Evolutionary conservation across 192 early-diverging fungal genomes (phyloP), one percentile per base, ranked within the genome.

Genomic region (Coemansia sp.): DNA sequence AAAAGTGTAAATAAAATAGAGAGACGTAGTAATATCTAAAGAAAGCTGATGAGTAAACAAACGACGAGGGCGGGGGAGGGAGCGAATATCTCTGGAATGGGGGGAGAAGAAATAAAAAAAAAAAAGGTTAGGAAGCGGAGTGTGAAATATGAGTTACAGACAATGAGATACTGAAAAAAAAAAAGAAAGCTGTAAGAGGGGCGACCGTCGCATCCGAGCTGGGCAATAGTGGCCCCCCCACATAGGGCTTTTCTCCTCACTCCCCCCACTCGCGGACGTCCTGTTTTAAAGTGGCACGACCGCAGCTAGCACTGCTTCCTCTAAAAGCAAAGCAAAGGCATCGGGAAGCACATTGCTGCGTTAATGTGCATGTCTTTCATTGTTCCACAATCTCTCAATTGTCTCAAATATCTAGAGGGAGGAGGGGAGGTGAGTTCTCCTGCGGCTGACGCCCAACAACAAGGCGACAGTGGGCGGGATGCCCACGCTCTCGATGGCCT

Each of bases 321-420:
- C 49, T 50, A 50, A 55, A 31, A 31, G 18, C 49, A 27, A 55
- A 31, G 53, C 24, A 31, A 55, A 55, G 53, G 53, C 53, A 55
- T 29, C 53, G 53, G 53, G 53, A 55, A 55, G 53, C 53, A 55
- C 53, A 55, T 55, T 55, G 27, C 22, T 31, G 53, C 53, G 53
- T 31, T 31, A 55, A 55, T 55, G 53, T 55, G 53, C 53, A 55
- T 55, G 27, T 11, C 27, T 13, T 4, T 11, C 53, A 55, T 55
- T 55, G 53, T 55, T 55, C 53, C 27, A 55, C 53, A 12, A 31
- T 31, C 27, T 29, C 27, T 11, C 53, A 27, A 27, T 31, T 31
- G 22, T 31, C 53, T 27, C 24, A 12, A 55, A 31, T 27, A 16
- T 12, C 53, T 31, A 27, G 53, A 29, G 12, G 31, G 15, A 55